These are phyloP conservation scores for Ensete glaucum DNA, from an alignment of 176 grass and related monocot species.

Conservation along the genomic window DNA sequence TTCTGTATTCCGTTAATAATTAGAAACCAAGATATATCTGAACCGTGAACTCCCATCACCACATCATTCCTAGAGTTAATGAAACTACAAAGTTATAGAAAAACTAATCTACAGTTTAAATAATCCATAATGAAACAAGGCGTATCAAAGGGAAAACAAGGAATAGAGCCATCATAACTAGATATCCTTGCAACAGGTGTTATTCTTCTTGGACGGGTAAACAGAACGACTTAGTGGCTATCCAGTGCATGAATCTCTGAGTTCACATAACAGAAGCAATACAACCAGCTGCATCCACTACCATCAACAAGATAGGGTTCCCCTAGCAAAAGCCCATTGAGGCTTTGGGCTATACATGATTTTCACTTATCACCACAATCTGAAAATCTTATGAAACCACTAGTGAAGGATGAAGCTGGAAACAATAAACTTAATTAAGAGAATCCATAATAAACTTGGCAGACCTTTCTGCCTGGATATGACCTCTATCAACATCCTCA, in stretches of 20 bases:
- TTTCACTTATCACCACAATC: not conserved
- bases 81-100: not conserved
- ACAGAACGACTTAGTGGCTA: constrained; percentile 3
- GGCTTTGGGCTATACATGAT: too few relatives aligned
- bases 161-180: not conserved
- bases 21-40: not conserved
- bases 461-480: not conserved
- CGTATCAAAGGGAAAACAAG: not conserved
- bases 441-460: not conserved
- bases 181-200: not conserved
- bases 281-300: not conserved
- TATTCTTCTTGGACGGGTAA: not conserved
- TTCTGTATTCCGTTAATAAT: not conserved
- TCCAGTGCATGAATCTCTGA: too few relatives aligned
- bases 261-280: not conserved
- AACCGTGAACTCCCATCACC: not conserved
- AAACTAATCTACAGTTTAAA: not conserved
- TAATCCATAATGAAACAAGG: not conserved
- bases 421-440: not conserved
- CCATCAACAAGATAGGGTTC: not conserved
- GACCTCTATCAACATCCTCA: not conserved
- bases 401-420: too few relatives aligned
- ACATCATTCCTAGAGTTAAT: not conserved
- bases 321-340: not conserved
- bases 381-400: not conserved